A percentile compares a stretch with the other conserved stretches of the same genome.
These are phyloP conservation scores for Amanita pseudoporphyria DNA, from an alignment of 768 basidiomycete genomes.

Conservation along the genomic window DNA sequence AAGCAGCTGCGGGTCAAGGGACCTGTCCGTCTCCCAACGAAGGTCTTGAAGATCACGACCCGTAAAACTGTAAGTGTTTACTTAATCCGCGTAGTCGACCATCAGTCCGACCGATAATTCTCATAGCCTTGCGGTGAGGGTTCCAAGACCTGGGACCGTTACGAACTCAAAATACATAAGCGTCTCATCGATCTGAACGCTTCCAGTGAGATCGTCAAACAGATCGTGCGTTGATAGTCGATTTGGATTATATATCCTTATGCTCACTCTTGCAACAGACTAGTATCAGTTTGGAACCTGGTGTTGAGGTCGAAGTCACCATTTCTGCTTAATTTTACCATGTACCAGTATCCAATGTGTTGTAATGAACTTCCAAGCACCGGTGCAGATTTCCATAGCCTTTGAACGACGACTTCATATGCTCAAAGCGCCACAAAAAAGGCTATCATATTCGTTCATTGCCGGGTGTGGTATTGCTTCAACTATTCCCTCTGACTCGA, in stretches of 20 bases:
- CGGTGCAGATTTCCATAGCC: too few relatives aligned
- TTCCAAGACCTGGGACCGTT: conserved; percentile 99
- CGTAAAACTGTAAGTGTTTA: conserved; percentile 77
- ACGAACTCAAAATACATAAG: conserved; percentile 99
- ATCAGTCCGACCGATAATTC: conserved; percentile 2
- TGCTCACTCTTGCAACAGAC: conserved; percentile 44
- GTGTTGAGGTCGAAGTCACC: conserved; percentile 98
- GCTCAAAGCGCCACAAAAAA: too few relatives aligned
- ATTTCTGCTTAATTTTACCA: conserved; percentile 56
- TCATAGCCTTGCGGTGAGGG: conserved; percentile 97
- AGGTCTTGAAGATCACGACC: conserved; percentile 98
- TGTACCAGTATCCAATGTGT: background rate
- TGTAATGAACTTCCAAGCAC: too few relatives aligned
- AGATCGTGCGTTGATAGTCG: conserved; percentile 64
- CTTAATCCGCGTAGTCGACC: background rate
- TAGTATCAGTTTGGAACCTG: conserved; percentile 96
- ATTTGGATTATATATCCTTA: background rate
- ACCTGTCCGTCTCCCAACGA: conserved; percentile 97
- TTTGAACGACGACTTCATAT: too few relatives aligned
- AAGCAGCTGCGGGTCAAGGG: conserved; percentile 99
- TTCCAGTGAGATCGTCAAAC: conserved; percentile 98
- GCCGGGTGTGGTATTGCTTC: too few relatives aligned
- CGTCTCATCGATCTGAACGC: conserved; percentile 98
- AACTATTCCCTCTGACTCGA: too few relatives aligned
- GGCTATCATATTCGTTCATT: too few relatives aligned